A percentile compares a stretch with the other conserved stretches of the same genome.
Conservation (phyloP, 768 basidiomycete species). For the Russula emetica region DNA sequence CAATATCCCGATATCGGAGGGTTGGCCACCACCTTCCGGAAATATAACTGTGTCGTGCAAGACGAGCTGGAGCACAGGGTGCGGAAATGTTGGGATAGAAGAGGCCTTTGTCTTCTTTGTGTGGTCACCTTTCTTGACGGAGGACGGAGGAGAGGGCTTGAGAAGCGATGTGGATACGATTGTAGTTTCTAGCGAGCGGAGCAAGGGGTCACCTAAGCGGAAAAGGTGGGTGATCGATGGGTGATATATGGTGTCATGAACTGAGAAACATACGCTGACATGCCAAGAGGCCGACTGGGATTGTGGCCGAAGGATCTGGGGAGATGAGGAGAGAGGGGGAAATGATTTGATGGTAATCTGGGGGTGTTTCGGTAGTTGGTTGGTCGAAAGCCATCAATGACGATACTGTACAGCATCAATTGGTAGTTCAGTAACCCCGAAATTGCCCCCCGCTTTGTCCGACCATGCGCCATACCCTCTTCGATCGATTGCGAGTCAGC, state of each 20-base stretch:
- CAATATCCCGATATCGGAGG: slow-evolving; percentile 65
- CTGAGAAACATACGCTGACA: slow-evolving; percentile 58
- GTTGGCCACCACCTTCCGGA: slow-evolving; percentile 81
- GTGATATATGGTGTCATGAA: background rate
- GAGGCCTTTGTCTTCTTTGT: slow-evolving; percentile 56
- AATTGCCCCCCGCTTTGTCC: background rate
- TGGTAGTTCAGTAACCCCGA: background rate
- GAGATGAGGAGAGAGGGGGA: slow-evolving; percentile 55
- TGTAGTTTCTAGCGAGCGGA: slow-evolving; percentile 52
- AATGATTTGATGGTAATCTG: slow-evolving; percentile 62
- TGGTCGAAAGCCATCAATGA: slow-evolving; percentile 39
- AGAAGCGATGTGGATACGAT: slow-evolving; percentile 50
- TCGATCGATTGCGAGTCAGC: slow-evolving; percentile 8
- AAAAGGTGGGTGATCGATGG: background rate
- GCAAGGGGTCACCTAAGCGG: slow-evolving; percentile 61
- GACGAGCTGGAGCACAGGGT: slow-evolving; percentile 57
- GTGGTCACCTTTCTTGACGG: slow-evolving; percentile 41
- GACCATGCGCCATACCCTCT: slow-evolving; percentile 24
- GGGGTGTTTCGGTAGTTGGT: slow-evolving; percentile 42
- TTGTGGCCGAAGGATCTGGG: slow-evolving; percentile 44
- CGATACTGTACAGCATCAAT: slow-evolving; percentile 24
- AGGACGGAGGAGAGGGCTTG: slow-evolving; percentile 40
- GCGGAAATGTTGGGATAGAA: slow-evolving; percentile 41
- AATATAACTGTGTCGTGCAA: slow-evolving; percentile 77
- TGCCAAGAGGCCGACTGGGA: slow-evolving; percentile 73